Evolutionary conservation across 2,329 filamentous ascomycete species (phyloP), one percentile per base, ranked within the genome.

Genomic region (Ceratocystis diversiconidia): DNA sequence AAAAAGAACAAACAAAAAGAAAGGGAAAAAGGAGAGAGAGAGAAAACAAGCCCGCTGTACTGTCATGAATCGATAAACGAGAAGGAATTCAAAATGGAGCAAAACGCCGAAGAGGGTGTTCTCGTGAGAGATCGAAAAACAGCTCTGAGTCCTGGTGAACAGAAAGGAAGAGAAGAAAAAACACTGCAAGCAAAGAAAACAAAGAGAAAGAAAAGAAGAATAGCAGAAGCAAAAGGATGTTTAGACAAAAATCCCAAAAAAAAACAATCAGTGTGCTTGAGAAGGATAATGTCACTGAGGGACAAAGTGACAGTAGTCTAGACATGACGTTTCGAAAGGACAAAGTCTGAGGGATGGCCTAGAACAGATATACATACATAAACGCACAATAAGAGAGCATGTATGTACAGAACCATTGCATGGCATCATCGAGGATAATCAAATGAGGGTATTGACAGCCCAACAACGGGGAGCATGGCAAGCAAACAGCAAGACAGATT

Each of bases 401-500:
- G 36, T 41, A 41, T 41, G 36, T 41, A 41, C 36, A 41, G 3
- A 41, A 41, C 36, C 36, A 41, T 41, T 41, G 10, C 36, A 41
- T 41, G 36, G 36, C 36, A 41, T 3, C 25, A n/a, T 12, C 10
- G 17, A 30, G 3, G 12, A 30, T n/a, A 57, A 57, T 57, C 22
- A 28, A 57, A 28, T 30, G 28, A 30, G 52, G 15, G 10, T 30
- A 57, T 28, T 46, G 50, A 32, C 44, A 41, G 48, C 48, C 10
- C 8, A 52, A 15, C 52, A 55, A 61, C 44, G 46, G 17, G 22
- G 57, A 61, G 55, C 44, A 61, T 44, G 25, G 32, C 5, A 65
- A 48, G 22, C 5, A 65, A 61, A 62, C 61, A 62, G 44, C 44
- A 62, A 36, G 32, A 62, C 41, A 28, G 41, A 62, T 48, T 19